Base-by-base conservation (phyloP, 202 grass and related monocot genomes). In the Hordeum pubiflorum region DNA sequence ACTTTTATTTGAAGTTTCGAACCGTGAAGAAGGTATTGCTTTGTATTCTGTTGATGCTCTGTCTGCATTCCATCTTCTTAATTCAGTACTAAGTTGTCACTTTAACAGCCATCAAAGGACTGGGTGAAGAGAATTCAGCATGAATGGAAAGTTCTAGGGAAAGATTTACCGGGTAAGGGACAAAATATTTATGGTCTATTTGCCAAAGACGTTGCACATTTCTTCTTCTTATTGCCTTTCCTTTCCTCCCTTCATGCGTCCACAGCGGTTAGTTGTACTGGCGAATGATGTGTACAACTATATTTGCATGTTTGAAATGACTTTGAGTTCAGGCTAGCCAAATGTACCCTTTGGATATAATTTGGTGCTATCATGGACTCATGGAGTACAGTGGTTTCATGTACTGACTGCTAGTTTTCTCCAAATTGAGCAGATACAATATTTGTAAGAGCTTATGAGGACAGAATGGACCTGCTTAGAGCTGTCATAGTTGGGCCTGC, bases 381-480 rank as follows among this genome's bases (percentile, higher is more conserved):
- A n/a, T 54, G 24, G 37, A 75, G 22, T 61, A 23, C 3, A 38
- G 15, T 70, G 54, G 34, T 84, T 69, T 27, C 10, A 72, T 81
- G 43, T 29, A 64, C 61, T 81, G 34, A 80, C 7, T 81, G 32
- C 0, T 75, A 64, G 11, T 73, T 84, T 81, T 39, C 69, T 86
- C 10, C 58, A 84, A 83, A 76, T 83, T 75, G 52, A 81, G 77
- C 80, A 97, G 94, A 91, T 34, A 86, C 68, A 58, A 93, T 97
- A 82, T 88, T 83, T 86, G 89, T 91, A 63, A 84, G 94, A 88
- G 81, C 82, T 52, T 93, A 89, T 26, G 94, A 97, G 80, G 89
- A 93, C 56, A 97, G 94, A 78, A 93, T 97, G 91, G 89, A 93
- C 36, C 57, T 97, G 18, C 82, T 97, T 86, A 93, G 94, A 79